Evolutionary conservation across 768 basidiomycete species (phyloP).

Genomic region (Grammothele lineata): DNA sequence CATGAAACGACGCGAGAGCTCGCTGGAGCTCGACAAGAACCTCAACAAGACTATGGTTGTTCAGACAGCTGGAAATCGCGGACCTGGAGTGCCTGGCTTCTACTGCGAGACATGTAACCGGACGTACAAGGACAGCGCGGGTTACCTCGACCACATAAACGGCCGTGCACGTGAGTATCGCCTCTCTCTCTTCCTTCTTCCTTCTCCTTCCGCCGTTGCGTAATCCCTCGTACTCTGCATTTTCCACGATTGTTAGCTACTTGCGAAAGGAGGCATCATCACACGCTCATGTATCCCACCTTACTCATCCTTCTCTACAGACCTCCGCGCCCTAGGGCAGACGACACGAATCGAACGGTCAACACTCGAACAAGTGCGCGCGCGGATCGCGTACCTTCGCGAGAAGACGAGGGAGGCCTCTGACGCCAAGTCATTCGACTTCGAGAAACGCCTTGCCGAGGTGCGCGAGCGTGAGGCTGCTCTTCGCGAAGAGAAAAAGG

Average conservation of each 20-base stretch:
- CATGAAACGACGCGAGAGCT: conserved; percentile 81
- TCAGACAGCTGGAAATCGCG: conserved; percentile 73
- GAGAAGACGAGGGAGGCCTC: conserved; percentile 84
- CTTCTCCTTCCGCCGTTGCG: not conserved
- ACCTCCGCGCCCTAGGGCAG: conserved; percentile 92
- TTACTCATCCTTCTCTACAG: conserved; percentile 37
- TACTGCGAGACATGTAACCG: conserved; percentile 88
- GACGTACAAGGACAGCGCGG: conserved; percentile 91
- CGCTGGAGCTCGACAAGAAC: conserved; percentile 92
- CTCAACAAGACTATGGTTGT: conserved; percentile 94
- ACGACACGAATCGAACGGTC: conserved; percentile 89
- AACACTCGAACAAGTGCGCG: conserved; percentile 88
- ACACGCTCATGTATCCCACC: not conserved
- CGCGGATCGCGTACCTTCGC: conserved; percentile 81
- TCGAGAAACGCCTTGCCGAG: conserved; percentile 82
- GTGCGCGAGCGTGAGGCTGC: conserved; percentile 70
- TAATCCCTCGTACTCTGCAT: not conserved
- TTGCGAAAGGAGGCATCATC: no score
- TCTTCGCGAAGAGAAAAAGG: conserved; percentile 68
- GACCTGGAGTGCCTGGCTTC: conserved; percentile 91
- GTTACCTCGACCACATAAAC: conserved; percentile 95
- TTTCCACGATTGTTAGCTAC: no score
- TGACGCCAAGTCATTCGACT: conserved; percentile 88
- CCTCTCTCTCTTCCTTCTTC: not conserved
- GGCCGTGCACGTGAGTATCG: conserved; percentile 80